Conservation (phyloP, 2,329 filamentous ascomycete species). For the Aspergillus sp. region DNA sequence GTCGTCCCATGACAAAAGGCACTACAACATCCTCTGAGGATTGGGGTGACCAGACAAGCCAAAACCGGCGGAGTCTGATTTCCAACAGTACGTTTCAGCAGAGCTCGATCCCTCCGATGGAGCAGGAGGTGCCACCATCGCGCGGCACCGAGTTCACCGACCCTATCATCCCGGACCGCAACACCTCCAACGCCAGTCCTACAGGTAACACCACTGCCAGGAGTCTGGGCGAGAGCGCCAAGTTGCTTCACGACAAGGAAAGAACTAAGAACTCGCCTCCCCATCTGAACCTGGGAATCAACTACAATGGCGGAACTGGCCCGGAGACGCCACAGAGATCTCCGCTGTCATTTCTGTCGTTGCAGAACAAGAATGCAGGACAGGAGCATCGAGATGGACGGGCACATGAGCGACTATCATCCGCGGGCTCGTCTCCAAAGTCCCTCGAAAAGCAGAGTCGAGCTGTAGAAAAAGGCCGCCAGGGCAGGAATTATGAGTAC, state of each 20-base stretch:
- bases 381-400: slow-evolving; percentile 57
- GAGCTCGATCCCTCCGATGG: slow-evolving; percentile 35
- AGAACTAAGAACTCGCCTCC: slow-evolving; percentile 29
- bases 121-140: slow-evolving; percentile 64
- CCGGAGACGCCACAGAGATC: slow-evolving; percentile 66
- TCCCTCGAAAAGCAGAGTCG: slow-evolving; percentile 51
- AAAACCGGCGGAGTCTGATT: slow-evolving; percentile 59
- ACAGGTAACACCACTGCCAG: slow-evolving; percentile 58
- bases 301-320: slow-evolving; percentile 54
- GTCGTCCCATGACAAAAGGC: slow-evolving; percentile 44
- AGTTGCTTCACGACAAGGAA: slow-evolving; percentile 65
- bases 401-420: slow-evolving; percentile 80
- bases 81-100: slow-evolving; percentile 51
- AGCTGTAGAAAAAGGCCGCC: slow-evolving; percentile 35
- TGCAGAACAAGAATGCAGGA: slow-evolving; percentile 52
- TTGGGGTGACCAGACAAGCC: slow-evolving; percentile 45
- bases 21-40: slow-evolving; percentile 40
- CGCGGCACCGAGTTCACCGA: slow-evolving; percentile 80
- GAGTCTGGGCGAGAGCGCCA: slow-evolving; percentile 74
- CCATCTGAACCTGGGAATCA: slow-evolving; percentile 60
- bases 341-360: slow-evolving; percentile 71
- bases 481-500: slow-evolving; percentile 82
- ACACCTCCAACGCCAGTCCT: slow-evolving; percentile 73
- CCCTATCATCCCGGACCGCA: slow-evolving; percentile 66
- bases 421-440: slow-evolving; percentile 71